These are phyloP conservation scores for Coniochaeta sp. DNA, from an alignment of 2,329 filamentous ascomycete species.

Conservation along the genomic window DNA sequence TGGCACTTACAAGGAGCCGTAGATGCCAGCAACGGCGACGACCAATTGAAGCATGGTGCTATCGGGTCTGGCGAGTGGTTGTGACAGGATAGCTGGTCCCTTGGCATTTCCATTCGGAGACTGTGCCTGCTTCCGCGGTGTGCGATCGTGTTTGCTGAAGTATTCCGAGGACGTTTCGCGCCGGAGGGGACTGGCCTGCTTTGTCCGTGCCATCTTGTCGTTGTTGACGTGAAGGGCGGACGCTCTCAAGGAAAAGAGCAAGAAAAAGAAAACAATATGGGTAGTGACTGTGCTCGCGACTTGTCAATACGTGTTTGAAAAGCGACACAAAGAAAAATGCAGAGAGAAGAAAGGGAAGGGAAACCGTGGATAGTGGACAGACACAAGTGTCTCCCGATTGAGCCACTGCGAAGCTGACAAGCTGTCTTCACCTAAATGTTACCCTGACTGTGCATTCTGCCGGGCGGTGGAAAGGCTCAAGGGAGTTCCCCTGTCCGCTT, in stretches of 20 bases:
- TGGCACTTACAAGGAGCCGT: slow-evolving; percentile 78
- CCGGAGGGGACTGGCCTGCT: slow-evolving; percentile 58
- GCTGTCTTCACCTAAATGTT: slow-evolving; percentile 14
- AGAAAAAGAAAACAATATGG: too few relatives aligned
- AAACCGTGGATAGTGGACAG: neutral
- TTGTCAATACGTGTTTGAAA: neutral
- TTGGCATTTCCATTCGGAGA: slow-evolving; percentile 19
- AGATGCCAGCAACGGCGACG: slow-evolving; percentile 89
- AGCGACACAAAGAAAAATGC: neutral
- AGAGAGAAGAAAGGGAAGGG: neutral
- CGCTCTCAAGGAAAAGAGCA: neutral
- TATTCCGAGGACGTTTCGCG: slow-evolving; percentile 62
- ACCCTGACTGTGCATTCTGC: neutral
- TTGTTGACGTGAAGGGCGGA: neutral
- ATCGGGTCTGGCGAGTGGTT: slow-evolving; percentile 19
- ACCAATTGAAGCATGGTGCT: slow-evolving; percentile 68
- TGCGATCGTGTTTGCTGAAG: slow-evolving; percentile 39
- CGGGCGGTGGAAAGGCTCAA: neutral
- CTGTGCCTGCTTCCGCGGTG: slow-evolving; percentile 9
- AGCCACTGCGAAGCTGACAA: slow-evolving; percentile 10
- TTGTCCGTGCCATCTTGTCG: slow-evolving; percentile 62
- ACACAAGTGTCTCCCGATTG: neutral
- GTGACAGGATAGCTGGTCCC: slow-evolving; percentile 1
- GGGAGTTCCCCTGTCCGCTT: neutral
- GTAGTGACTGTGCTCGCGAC: too few relatives aligned